Evolutionary conservation across 352 stramenopile species (phyloP).

Genomic region (Phytophthora multivora): DNA sequence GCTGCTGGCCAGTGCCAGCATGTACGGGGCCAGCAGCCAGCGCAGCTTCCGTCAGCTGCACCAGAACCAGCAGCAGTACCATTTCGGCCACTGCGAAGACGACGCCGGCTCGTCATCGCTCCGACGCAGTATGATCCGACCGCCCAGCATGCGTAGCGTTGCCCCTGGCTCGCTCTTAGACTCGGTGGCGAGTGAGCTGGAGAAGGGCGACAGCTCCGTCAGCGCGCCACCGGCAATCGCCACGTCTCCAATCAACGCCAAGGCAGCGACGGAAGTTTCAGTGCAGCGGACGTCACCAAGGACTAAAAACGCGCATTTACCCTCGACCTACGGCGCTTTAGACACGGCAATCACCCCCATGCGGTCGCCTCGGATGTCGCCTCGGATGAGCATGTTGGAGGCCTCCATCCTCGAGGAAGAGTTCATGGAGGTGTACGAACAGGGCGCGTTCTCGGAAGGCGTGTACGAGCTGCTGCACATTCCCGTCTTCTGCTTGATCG

Average conservation of each 20-base stretch:
- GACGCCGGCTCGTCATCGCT: slow-evolving; percentile 42
- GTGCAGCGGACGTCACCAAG: slow-evolving; percentile 24
- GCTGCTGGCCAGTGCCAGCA: slow-evolving; percentile 69
- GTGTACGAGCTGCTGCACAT: slow-evolving; percentile 68
- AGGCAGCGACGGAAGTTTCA: slow-evolving; percentile 4
- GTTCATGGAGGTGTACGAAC: slow-evolving; percentile 73
- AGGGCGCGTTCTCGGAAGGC: slow-evolving; percentile 68
- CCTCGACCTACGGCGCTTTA: slow-evolving; percentile 61
- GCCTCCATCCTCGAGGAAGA: slow-evolving; percentile 75
- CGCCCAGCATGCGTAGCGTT: slow-evolving; percentile 32
- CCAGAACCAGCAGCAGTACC: slow-evolving; percentile 75
- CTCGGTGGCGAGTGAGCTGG: slow-evolving; percentile 19
- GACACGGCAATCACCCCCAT: slow-evolving; percentile 46
- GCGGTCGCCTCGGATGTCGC: slow-evolving; percentile 46
- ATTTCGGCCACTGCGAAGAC: slow-evolving; percentile 60
- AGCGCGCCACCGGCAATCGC: slow-evolving; percentile 16
- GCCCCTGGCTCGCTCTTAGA: slow-evolving; percentile 25
- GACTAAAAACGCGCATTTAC: slow-evolving; percentile 16
- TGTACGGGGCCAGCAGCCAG: slow-evolving; percentile 73
- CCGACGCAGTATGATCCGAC: slow-evolving; percentile 36
- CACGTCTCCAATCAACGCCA: slow-evolving; percentile 25
- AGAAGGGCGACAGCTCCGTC: slow-evolving; percentile 19
- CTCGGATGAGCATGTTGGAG: slow-evolving; percentile 60
- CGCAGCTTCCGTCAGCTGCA: slow-evolving; percentile 72
- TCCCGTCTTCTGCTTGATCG: slow-evolving; percentile 79